These are phyloP conservation scores for Malassezia furfur DNA, from an alignment of 1,284 basidiomycete genomes.

Conservation along the genomic window DNA sequence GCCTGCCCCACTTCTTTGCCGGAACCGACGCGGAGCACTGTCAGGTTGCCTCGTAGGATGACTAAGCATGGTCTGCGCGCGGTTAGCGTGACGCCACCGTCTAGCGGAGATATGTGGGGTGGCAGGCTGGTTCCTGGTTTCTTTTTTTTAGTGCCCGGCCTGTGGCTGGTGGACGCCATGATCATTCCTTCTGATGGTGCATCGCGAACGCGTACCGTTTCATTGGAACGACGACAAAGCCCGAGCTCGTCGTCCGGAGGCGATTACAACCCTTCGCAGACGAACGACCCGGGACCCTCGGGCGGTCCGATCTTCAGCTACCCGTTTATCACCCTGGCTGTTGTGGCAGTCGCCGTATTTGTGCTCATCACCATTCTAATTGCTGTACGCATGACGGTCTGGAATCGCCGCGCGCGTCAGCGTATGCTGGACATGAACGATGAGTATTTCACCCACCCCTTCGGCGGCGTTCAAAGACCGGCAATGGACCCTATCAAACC, in stretches of 20 bases:
- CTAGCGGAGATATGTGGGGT: neutral
- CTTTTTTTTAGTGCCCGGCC: neutral
- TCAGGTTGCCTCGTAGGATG: neutral
- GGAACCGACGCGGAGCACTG: slow-evolving; percentile 22
- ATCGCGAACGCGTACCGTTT: no score
- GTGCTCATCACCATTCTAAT: neutral
- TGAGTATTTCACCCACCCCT: neutral
- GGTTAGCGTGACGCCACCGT: neutral
- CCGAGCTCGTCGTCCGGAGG: neutral
- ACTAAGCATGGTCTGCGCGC: neutral
- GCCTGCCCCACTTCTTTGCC: slow-evolving; percentile 21
- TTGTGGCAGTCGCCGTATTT: slow-evolving; percentile 9
- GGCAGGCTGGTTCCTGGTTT: neutral
- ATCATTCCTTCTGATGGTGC: no score
- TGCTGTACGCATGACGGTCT: slow-evolving; percentile 1
- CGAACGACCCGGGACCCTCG: neutral
- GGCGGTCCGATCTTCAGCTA: neutral
- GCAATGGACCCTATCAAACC: neutral
- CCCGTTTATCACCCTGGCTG: slow-evolving; percentile 6
- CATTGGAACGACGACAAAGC: neutral
- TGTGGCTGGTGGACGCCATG: neutral
- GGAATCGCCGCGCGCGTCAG: slow-evolving; percentile 1
- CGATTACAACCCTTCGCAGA: neutral
- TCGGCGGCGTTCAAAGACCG: neutral
- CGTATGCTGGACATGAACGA: neutral